These are phyloP conservation scores for Nothophytophthora sp. DNA, from an alignment of 352 stramenopile species.

Conservation along the genomic window DNA sequence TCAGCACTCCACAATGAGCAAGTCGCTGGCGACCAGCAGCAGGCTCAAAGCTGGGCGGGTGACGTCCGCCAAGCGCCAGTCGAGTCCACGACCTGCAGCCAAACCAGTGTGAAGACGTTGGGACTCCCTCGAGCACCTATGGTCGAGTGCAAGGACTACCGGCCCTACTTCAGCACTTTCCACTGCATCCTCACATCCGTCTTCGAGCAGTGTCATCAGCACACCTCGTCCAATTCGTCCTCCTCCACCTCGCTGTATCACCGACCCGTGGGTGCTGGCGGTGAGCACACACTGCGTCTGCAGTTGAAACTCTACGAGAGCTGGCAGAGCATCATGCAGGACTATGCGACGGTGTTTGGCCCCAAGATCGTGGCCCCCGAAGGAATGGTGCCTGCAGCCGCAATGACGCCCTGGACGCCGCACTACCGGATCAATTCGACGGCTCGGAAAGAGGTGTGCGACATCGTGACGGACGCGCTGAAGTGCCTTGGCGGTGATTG, in stretches of 20 bases:
- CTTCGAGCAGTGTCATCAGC: conserved; percentile 48
- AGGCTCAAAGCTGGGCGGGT: conserved; percentile 9
- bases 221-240: conserved; percentile 5
- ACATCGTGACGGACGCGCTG: conserved; percentile 78
- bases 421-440: conserved; percentile 87
- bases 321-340: conserved; percentile 85
- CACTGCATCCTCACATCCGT: conserved; percentile 77
- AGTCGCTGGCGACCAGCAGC: no score
- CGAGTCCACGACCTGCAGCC: not conserved
- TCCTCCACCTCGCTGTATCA: conserved; percentile 21
- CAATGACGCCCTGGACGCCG: conserved; percentile 42
- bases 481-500: conserved; percentile 49
- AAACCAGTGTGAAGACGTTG: not conserved
- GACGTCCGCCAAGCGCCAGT: conserved; percentile 16
- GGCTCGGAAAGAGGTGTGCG: conserved; percentile 73
- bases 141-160: conserved; percentile 49
- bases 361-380: conserved; percentile 30
- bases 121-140: conserved; percentile 13
- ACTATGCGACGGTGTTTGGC: conserved; percentile 86
- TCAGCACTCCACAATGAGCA: no score
- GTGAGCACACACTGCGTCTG: conserved; percentile 56
- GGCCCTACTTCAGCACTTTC: conserved; percentile 66
- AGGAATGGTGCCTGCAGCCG: conserved; percentile 30
- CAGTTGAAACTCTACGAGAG: conserved; percentile 83
- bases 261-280: conserved; percentile 7